These are phyloP conservation scores for Phaffia australis DNA, from an alignment of 768 basidiomycete genomes.

Conservation along the genomic window DNA sequence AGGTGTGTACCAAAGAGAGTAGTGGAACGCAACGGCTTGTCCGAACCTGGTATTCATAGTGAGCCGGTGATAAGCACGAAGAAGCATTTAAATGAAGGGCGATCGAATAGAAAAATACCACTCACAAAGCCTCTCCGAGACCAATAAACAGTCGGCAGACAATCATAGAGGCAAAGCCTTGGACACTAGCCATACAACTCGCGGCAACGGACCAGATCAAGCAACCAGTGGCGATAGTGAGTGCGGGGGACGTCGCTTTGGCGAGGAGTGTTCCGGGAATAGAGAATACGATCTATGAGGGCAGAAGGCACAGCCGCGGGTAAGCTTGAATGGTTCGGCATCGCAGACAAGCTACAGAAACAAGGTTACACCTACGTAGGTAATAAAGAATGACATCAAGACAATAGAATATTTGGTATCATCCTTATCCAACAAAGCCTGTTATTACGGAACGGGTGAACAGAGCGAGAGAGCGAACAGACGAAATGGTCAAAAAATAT, in stretches of 20 bases:
- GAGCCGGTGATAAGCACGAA: constrained; percentile 22
- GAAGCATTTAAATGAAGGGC: constrained; percentile 31
- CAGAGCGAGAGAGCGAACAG: background rate
- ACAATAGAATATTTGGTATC: constrained; percentile 38
- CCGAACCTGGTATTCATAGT: constrained; percentile 15
- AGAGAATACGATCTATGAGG: constrained; percentile 36
- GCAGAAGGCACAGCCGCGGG: background rate
- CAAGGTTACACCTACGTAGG: background rate
- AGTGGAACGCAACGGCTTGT: constrained; percentile 29
- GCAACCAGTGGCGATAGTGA: constrained; percentile 38
- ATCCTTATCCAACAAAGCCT: constrained; percentile 33
- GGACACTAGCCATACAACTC: constrained; percentile 36
- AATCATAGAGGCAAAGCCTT: constrained; percentile 3
- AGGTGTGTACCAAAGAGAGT: constrained; percentile 25
- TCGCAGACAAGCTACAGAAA: background rate
- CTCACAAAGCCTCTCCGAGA: constrained; percentile 15
- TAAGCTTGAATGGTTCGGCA: background rate
- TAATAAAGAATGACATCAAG: constrained; percentile 27
- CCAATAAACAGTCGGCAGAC: constrained; percentile 40
- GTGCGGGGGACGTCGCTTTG: constrained; percentile 36
- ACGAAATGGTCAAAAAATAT: no score
- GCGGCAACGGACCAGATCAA: constrained; percentile 41
- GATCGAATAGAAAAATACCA: constrained; percentile 20
- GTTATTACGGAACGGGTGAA: background rate
- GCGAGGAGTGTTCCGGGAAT: constrained; percentile 41